Evolutionary conservation across 306 rosid species (phyloP), one percentile per base, ranked within the genome.

Genomic region (Prunus fruticosa): DNA sequence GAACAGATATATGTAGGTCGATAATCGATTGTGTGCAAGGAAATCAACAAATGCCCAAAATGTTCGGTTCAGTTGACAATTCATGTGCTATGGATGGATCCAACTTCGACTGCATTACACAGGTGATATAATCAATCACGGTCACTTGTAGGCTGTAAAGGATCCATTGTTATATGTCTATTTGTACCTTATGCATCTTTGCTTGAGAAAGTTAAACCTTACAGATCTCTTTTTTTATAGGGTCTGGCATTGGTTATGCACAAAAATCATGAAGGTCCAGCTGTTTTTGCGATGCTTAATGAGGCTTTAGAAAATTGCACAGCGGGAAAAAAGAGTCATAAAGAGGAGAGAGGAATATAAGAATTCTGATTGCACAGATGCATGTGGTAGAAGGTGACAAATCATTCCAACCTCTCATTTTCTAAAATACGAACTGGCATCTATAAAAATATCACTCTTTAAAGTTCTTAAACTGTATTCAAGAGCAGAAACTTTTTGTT

Each of bases 201-300:
- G 25, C 25, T 71, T 81, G 53, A 58, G 72, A 76, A 63, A 61
- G 52, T 54, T 53, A 49, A 58, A 34, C 23, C 63, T 61, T 60
- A 50, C 27, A 4, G 25, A 18, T 68, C 72, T 72, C 63, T 46
- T 43, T 77, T 28, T 72, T 80, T 66, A 61, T 38, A 94, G 98
- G 96, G 97, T 84, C 74, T 92, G 76, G 97, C 98, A 64, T 81
- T 89, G 79, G 97, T 79, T 62, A 94, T 94, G 98, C 95, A 86
- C n/a, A n/a, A n/a, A n/a, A n/a, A n/a, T n/a, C n/a, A n/a, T n/a
- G n/a, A n/a, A n/a, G n/a, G n/a, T n/a, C n/a, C n/a, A n/a, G n/a
- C n/a, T n/a, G n/a, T n/a, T n/a, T n/a, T n/a, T n/a, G n/a, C n/a
- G n/a, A n/a, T n/a, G n/a, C n/a, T n/a, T n/a, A n/a, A n/a, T n/a